Conservation (phyloP, 148 eudicot species). For the Gaultheria prostrata region DNA sequence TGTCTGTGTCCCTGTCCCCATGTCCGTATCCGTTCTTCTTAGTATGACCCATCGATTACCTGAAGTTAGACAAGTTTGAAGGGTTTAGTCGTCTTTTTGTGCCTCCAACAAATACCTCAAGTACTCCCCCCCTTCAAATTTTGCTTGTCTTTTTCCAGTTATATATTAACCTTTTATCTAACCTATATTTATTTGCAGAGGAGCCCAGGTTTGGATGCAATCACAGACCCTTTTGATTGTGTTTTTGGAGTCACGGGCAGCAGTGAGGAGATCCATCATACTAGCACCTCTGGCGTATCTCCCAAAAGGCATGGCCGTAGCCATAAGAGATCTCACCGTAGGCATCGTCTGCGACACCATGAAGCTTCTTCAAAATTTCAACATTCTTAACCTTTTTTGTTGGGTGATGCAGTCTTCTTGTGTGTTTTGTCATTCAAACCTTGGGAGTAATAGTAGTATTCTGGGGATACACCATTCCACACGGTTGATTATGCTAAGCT, state of each 20-base stretch:
- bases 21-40: too few relatives aligned
- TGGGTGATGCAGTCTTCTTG: background rate
- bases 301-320: slow-evolving; percentile 26
- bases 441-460: background rate
- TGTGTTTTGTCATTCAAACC: background rate
- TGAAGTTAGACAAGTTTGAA: background rate
- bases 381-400: background rate
- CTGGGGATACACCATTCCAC: background rate
- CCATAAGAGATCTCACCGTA: slow-evolving; percentile 29
- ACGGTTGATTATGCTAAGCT: background rate
- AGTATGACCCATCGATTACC: background rate
- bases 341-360: slow-evolving; percentile 32
- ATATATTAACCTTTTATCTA: background rate
- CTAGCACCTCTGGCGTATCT: slow-evolving; percentile 8
- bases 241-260: slow-evolving; percentile 29
- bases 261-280: slow-evolving; percentile 22
- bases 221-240: slow-evolving; percentile 33
- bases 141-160: background rate
- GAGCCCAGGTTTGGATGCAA: slow-evolving; percentile 22
- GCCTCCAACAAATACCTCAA: background rate
- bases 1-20: too few relatives aligned
- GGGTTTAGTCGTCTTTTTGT: background rate
- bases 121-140: background rate
- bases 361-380: slow-evolving; percentile 20
- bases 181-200: slow-evolving; percentile 20